A percentile compares a stretch with the other conserved stretches of the same genome.
Conservation (phyloP, 345 rosid species). For the Brassica rapa region DNA sequence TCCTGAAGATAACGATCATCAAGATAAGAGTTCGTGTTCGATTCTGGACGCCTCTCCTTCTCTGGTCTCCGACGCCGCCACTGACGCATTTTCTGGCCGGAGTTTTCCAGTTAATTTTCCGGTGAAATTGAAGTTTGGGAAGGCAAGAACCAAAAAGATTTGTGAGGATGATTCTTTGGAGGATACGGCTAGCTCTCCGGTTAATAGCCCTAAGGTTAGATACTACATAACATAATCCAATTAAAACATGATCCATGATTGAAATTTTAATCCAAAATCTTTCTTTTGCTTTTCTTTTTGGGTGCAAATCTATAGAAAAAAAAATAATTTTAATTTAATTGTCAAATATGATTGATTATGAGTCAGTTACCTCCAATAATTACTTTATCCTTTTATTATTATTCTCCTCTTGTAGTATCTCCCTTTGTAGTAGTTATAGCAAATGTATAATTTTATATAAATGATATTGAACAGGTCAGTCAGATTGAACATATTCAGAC, state of each 20-base stretch:
- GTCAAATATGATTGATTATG: neutral
- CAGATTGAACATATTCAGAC: constrained; percentile 48
- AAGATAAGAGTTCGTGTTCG: constrained; percentile 45
- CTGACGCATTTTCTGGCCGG: constrained; percentile 41
- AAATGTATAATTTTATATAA: constrained; percentile 27
- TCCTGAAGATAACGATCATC: constrained; percentile 31
- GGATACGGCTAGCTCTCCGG: constrained; percentile 93
- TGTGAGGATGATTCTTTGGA: constrained; percentile 73
- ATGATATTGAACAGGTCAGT: constrained; percentile 49
- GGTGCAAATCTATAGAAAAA: neutral
- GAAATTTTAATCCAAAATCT: neutral
- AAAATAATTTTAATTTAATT: neutral
- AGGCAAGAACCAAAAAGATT: constrained; percentile 54
- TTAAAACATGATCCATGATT: constrained; percentile 3
- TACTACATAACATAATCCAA: constrained; percentile 6
- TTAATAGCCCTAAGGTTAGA: constrained; percentile 72
- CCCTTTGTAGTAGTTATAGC: neutral
- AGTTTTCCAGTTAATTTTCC: constrained; percentile 45
- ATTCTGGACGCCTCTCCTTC: constrained; percentile 52
- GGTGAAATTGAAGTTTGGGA: constrained; percentile 51
- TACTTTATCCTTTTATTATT: neutral
- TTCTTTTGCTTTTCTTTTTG: neutral
- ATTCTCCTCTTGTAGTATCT: neutral
- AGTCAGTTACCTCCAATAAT: neutral
- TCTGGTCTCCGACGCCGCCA: constrained; percentile 75